A percentile compares a stretch with the other conserved stretches of the same genome.
Evolutionary conservation across 371 early-diverging fungal genomes (phyloP).

Genomic region (Rhizopus microsporus): DNA sequence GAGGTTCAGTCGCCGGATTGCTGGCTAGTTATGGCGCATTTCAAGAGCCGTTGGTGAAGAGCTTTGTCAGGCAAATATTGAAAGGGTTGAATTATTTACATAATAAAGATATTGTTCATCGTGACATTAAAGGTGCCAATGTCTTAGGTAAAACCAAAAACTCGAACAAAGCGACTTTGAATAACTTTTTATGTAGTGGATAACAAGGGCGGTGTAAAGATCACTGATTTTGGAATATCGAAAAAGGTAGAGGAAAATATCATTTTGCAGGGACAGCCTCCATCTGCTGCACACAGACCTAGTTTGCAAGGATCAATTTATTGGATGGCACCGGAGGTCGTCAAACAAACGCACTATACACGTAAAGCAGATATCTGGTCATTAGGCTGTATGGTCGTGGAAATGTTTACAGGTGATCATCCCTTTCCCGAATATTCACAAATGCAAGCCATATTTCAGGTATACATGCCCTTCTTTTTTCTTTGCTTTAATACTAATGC

Average conservation of each 20-base stretch:
- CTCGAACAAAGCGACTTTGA: background rate
- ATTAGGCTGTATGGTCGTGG: slow-evolving; percentile 92
- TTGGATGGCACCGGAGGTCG: slow-evolving; percentile 95
- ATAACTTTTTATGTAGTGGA: slow-evolving; percentile 60
- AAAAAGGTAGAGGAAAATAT: slow-evolving; percentile 83
- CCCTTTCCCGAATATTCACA: slow-evolving; percentile 93
- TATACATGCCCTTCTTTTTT: slow-evolving; percentile 13
- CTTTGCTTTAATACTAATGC: background rate
- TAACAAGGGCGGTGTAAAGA: slow-evolving; percentile 90
- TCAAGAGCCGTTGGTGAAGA: slow-evolving; percentile 80
- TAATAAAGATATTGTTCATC: slow-evolving; percentile 92
- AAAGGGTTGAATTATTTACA: slow-evolving; percentile 96
- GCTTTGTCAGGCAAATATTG: slow-evolving; percentile 89
- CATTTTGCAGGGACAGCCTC: slow-evolving; percentile 13
- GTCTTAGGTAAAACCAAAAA: slow-evolving; percentile 56
- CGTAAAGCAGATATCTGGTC: slow-evolving; percentile 88
- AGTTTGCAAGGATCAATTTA: slow-evolving; percentile 88
- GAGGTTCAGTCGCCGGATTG: slow-evolving; percentile 91
- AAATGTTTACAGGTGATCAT: slow-evolving; percentile 95
- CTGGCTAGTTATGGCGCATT: slow-evolving; percentile 86
- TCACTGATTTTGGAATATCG: slow-evolving; percentile 99
- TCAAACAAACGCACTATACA: slow-evolving; percentile 77
- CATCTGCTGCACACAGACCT: slow-evolving; percentile 54
- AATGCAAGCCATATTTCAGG: slow-evolving; percentile 90
- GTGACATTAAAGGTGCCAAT: slow-evolving; percentile 98